Evolutionary conservation across 2,329 filamentous ascomycete genomes (phyloP).

Genomic region (Colletotrichum brevisporum): DNA sequence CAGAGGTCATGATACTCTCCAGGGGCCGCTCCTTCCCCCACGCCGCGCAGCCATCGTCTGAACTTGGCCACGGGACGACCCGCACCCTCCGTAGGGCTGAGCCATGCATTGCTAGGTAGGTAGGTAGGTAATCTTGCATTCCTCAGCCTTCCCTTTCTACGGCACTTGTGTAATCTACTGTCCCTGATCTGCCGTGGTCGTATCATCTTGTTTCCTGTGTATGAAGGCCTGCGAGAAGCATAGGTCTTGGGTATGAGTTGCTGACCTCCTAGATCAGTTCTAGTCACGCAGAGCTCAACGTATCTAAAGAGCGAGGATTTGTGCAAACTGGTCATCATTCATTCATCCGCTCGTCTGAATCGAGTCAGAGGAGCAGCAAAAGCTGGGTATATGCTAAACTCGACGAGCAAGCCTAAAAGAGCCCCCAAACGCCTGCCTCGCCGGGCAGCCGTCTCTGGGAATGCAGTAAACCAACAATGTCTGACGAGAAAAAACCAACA

Average conservation of each 20-base stretch:
- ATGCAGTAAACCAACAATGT: not conserved
- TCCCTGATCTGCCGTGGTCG: not conserved
- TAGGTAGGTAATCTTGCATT: not conserved
- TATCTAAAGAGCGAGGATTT: not conserved
- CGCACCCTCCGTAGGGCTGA: conserved; percentile 35
- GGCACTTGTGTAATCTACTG: not conserved
- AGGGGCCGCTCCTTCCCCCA: conserved; percentile 8
- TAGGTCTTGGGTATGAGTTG: too few relatives aligned
- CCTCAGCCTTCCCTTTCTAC: not conserved
- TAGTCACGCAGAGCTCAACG: not conserved
- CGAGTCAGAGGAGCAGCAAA: not conserved
- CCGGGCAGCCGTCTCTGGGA: not conserved
- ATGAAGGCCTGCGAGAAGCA: too few relatives aligned
- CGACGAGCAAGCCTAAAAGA: not conserved
- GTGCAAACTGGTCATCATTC: conserved; percentile 4
- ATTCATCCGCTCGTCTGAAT: not conserved
- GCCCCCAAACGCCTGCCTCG: not conserved
- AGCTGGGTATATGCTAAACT: not conserved
- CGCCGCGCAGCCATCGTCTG: conserved; percentile 4
- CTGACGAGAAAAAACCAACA: not conserved
- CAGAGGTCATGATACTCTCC: too few relatives aligned
- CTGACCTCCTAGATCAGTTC: too few relatives aligned
- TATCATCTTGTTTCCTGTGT: not conserved
- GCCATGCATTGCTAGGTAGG: not conserved
- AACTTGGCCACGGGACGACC: conserved; percentile 31